Base-by-base conservation (phyloP, 305 asterid genomes). In the Fraxinus ornus region DNA sequence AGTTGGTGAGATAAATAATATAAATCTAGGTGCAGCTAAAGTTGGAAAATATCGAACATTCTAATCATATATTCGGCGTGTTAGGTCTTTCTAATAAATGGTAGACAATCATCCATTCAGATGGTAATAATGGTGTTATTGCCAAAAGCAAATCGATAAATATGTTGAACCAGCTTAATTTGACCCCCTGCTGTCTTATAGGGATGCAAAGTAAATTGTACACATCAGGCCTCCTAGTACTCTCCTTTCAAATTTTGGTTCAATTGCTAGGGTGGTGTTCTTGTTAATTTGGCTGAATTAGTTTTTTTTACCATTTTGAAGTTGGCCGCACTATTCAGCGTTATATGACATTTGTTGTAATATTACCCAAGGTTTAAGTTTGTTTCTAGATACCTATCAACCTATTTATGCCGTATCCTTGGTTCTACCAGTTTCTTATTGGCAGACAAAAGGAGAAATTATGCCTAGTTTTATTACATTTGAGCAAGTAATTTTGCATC, bases 391-490 rank as follows among this genome's bases (percentile, higher is more conserved):
- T 72, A 21, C 70, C 75, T 72, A 44, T 12, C 5, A 17, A 7
- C 75, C 80, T 37, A 30, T 71, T 22, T 28, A 76, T 85, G 71
- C 82, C 76, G 75, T 24, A 62, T 77, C 39, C 79, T 8, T 39
- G 78, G 9, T 55, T 49, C 36, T 22, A 30, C 26, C 36, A 2
- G 28, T 73, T 21, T 81, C 76, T 39, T 15, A 60, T 36, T 30
- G 70, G 35, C n/a, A 9, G 52, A 37, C 22, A 24, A 21, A 32
- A 7, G n/a, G 17, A 10, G 52, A 79, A 55, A 79, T 36, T 19
- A 26, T 83, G 21, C 41, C 77, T 30, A 77, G 47, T 81, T 86
- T 84, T 47, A 52, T 72, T 74, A 35, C 57, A 71, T 74, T 79
- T 81, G 84, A 74, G 60, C 80, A 76, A 71, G 30, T 79, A 72